Evolutionary conservation across 148 eudicot genomes (phyloP).

Genomic region (Chenopodium suecicum): DNA sequence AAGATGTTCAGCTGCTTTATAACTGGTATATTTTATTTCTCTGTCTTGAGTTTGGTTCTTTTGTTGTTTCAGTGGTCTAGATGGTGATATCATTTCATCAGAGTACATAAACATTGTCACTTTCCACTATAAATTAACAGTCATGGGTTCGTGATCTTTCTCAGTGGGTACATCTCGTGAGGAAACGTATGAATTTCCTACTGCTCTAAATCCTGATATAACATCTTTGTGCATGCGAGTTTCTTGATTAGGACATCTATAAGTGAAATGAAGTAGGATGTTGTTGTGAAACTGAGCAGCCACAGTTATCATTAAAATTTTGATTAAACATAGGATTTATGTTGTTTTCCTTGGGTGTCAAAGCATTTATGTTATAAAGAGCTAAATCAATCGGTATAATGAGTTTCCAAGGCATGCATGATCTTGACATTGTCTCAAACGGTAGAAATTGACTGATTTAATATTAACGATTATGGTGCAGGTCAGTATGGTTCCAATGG

Average conservation of each 20-base stretch:
- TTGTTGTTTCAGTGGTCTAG: neutral
- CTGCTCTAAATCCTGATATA: neutral
- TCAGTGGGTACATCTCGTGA: neutral
- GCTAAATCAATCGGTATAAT: neutral
- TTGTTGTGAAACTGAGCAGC: neutral
- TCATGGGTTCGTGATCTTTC: neutral
- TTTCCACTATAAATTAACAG: neutral
- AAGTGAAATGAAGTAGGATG: too few relatives aligned
- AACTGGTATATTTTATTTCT: constrained; percentile 15
- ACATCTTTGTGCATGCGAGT: too few relatives aligned
- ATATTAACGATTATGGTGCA: constrained; percentile 8
- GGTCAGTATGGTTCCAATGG: constrained; percentile 31
- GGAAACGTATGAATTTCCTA: neutral
- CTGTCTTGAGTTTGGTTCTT: neutral
- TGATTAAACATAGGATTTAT: neutral
- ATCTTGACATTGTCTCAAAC: neutral
- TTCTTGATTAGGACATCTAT: too few relatives aligned
- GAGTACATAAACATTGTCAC: neutral
- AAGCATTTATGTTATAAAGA: neutral
- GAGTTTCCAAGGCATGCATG: neutral
- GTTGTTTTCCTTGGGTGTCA: neutral
- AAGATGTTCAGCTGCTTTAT: constrained; percentile 43
- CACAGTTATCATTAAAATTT: neutral
- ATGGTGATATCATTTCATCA: neutral
- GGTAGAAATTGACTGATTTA: constrained; percentile 17